These are phyloP conservation scores for Petrea volubilis DNA, from an alignment of 257 asterid species.

Conservation along the genomic window DNA sequence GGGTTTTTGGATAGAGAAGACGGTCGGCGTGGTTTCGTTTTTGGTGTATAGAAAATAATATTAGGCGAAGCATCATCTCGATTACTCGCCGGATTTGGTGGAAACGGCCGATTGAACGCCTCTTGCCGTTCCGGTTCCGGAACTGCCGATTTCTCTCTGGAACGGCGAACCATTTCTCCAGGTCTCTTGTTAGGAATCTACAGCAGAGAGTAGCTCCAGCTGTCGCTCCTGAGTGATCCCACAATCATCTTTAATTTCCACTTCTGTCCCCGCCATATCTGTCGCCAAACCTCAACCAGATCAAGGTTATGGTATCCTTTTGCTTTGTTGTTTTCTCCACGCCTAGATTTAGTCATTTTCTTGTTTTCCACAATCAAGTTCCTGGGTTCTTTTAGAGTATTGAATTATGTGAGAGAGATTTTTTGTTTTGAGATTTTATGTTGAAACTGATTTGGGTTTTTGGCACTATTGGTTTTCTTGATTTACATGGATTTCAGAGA, in stretches of 20 bases:
- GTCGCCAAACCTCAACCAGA: conserved; percentile 38
- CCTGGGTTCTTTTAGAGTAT: background rate
- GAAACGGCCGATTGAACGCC: no score
- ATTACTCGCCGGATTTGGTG: no score
- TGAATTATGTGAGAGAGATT: background rate
- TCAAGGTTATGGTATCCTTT: conserved; percentile 35
- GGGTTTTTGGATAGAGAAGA: no score
- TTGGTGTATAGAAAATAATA: no score
- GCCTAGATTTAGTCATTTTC: background rate
- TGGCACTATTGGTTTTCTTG: background rate
- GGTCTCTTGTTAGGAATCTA: conserved; percentile 47
- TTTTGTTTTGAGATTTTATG: background rate
- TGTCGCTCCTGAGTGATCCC: conserved; percentile 33
- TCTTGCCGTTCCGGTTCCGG: no score
- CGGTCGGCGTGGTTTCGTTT: no score
- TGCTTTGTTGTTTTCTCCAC: background rate
- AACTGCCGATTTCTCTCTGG: no score
- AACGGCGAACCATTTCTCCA: no score
- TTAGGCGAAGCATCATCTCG: no score
- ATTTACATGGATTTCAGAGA: conserved; percentile 42
- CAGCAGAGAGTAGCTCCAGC: conserved; percentile 29
- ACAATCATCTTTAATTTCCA: conserved; percentile 40
- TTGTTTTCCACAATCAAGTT: background rate
- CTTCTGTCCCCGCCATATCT: conserved; percentile 49
- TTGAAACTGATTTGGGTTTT: conserved; percentile 23